phyloP scores from a whole-genome alignment of 164 flowering plant species.

The grape (Vitis vinifera) region ASM3070453v1 NC_081811.1:22903501-22904000 shows the following conservation, averaged over 20 bases:
- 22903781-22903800: slow-evolving; percentile 13
- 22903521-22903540: slow-evolving; percentile 97
- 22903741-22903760: not conserved
- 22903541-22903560: slow-evolving; percentile 96
- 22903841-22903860: slow-evolving; percentile 97
- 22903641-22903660: not conserved
- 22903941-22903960: not conserved
- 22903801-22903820: slow-evolving; percentile 55
- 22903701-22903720: not conserved
- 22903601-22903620: slow-evolving; percentile 90
- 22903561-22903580: slow-evolving; percentile 94
- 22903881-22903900: slow-evolving; percentile 97
- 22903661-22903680: not conserved
- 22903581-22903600: slow-evolving; percentile 95
- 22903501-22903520: slow-evolving; percentile 88
- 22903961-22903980: not conserved
- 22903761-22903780: not conserved
- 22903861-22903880: slow-evolving; percentile 94
- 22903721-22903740: not conserved
- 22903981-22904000: slow-evolving; percentile 11
- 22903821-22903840: slow-evolving; percentile 95
- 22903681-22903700: not conserved
- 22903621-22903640: slow-evolving; percentile 72
- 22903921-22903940: slow-evolving; percentile 76
- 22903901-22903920: slow-evolving; percentile 97